A percentile compares a stretch with the other conserved stretches of the same genome.
phyloP scores from a whole-genome alignment of 495 filamentous ascomycete genomes.

The Achaetomiella virescens region DNA sequence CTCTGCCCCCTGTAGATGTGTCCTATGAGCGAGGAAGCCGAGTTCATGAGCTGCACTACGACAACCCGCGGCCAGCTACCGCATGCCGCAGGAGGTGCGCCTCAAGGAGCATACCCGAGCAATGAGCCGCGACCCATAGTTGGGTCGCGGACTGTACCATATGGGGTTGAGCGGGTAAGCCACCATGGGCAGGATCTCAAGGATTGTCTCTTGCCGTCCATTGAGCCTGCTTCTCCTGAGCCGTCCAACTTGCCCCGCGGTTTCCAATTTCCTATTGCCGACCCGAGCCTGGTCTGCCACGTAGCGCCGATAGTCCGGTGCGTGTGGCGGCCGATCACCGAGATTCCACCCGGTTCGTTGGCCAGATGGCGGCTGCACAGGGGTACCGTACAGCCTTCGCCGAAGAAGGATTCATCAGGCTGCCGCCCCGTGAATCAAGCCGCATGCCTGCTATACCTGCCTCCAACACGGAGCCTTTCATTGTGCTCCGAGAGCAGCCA shows the following conservation, averaged over 20 bases:
- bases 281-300: background rate
- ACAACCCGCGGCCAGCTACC: background rate
- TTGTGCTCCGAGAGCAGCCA: constrained; percentile 7
- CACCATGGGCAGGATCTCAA: constrained; percentile 26
- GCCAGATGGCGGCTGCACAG: background rate
- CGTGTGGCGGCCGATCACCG: background rate
- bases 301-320: background rate
- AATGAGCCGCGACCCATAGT: constrained; percentile 17
- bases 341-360: background rate
- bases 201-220: constrained; percentile 37
- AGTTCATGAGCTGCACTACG: background rate
- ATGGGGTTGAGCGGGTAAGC: constrained; percentile 13
- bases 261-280: background rate
- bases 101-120: background rate
- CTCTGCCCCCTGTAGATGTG: background rate
- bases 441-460: background rate
- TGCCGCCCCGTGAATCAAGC: constrained; percentile 17
- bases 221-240: constrained; percentile 34
- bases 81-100: constrained; percentile 5
- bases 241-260: constrained; percentile 8
- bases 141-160: constrained; percentile 11
- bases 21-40: background rate
- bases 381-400: background rate
- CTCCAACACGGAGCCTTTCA: background rate
- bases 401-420: constrained; percentile 23